Evolutionary conservation across 306 rosid genomes (phyloP).

Genomic region (Abrus pulchellus): DNA sequence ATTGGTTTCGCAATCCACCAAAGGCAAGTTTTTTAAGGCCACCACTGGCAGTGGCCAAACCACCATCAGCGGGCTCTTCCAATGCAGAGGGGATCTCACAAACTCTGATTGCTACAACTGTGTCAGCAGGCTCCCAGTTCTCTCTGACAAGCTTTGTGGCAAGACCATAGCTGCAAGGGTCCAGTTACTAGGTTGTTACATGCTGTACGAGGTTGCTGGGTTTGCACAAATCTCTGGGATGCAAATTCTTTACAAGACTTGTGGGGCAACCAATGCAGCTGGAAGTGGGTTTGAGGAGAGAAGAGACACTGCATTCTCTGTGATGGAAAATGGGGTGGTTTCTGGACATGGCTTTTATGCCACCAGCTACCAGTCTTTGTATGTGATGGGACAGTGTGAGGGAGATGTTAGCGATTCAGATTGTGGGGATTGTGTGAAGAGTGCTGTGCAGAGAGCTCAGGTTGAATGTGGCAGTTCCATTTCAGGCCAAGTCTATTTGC

Average conservation of each 20-base stretch:
- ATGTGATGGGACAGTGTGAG: slow-evolving; percentile 93
- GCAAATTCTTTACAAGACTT: slow-evolving; percentile 78
- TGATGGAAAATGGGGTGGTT: slow-evolving; percentile 83
- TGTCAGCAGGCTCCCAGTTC: slow-evolving; percentile 77
- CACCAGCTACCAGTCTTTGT: slow-evolving; percentile 76
- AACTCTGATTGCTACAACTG: slow-evolving; percentile 85
- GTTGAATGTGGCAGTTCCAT: slow-evolving; percentile 91
- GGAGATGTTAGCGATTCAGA: slow-evolving; percentile 94
- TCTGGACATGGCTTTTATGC: slow-evolving; percentile 88
- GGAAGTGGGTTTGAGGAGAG: slow-evolving; percentile 90
- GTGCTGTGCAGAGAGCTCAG: slow-evolving; percentile 85
- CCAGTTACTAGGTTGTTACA: slow-evolving; percentile 86
- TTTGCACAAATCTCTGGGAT: slow-evolving; percentile 88
- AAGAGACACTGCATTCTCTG: slow-evolving; percentile 85
- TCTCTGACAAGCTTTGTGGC: slow-evolving; percentile 74
- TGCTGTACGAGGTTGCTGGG: slow-evolving; percentile 87
- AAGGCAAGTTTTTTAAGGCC: slow-evolving; percentile 75
- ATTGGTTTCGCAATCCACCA: slow-evolving; percentile 78
- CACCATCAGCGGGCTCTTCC: slow-evolving; percentile 81
- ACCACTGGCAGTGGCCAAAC: slow-evolving; percentile 74
- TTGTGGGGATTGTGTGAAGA: slow-evolving; percentile 89
- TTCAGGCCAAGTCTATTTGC: slow-evolving; percentile 92
- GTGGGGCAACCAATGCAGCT: slow-evolving; percentile 71
- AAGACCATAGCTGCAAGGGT: slow-evolving; percentile 79
- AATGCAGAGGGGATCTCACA: slow-evolving; percentile 94